phyloP scores from a whole-genome alignment of 1,284 basidiomycete species.

The Albatrellus sp. region DNA sequence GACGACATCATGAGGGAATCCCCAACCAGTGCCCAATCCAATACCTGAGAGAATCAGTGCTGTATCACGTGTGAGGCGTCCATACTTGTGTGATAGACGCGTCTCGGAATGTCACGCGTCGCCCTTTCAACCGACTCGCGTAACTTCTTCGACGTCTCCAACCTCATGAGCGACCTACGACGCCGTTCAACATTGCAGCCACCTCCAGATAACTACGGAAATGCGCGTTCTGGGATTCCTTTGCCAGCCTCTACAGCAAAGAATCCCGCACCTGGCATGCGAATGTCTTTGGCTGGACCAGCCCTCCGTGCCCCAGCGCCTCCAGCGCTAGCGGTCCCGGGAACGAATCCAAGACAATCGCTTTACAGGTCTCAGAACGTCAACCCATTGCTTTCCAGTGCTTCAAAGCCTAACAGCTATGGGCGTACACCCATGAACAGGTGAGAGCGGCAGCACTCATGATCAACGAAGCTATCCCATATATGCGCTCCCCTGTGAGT shows the following conservation, averaged over 20 bases:
- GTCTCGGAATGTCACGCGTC: not conserved
- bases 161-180: constrained; percentile 30
- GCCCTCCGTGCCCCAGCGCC: constrained; percentile 45
- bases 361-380: constrained; percentile 52
- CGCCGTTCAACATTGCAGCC: constrained; percentile 51
- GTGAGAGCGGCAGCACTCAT: constrained; percentile 27
- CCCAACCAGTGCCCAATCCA: too few species aligned
- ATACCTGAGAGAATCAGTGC: too few species aligned
- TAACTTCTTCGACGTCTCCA: not conserved
- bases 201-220: constrained; percentile 24
- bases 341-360: constrained; percentile 51
- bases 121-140: too few species aligned
- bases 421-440: constrained; percentile 65
- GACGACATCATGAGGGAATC: constrained; percentile 12
- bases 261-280: constrained; percentile 39
- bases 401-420: constrained; percentile 48
- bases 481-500: too few species aligned
- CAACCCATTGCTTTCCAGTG: constrained; percentile 59
- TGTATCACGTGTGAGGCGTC: too few species aligned
- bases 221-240: constrained; percentile 7
- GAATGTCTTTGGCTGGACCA: constrained; percentile 62
- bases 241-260: constrained; percentile 47
- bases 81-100: not conserved
- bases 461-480: not conserved
- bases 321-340: constrained; percentile 20